Evolutionary conservation across 1,284 basidiomycete species (phyloP), one percentile per base, ranked within the genome.

Genomic region (Tilletia caries): DNA sequence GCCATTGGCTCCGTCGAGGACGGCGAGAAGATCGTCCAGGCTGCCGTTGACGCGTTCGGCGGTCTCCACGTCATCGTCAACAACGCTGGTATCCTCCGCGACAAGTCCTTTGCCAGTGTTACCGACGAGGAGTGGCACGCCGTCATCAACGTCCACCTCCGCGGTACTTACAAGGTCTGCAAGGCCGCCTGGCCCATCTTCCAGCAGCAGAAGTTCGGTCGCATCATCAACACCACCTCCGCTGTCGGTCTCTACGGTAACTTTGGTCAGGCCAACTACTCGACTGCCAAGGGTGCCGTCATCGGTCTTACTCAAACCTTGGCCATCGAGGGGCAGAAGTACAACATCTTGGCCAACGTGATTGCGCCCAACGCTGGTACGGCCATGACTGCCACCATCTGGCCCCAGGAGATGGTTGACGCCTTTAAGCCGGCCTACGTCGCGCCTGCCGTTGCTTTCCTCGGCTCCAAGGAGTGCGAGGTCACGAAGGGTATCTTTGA

Each of bases 161-260:
- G 85, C 67, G 87, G 87, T 46, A 88, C 87, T 20, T 88, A 86
- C 75, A 89, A 81, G 65, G 76, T 84, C 79, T 91, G 89, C 69
- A 93, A 96, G 83, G 95, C 95, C 15, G 92, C 93, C 44, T 99
- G 95, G 96, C 94, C 95, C 2, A 87, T 93, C 81, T 97, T 98
- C 88, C 90, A 92, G 84, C 91, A 95, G 86, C 96, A 98, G 83
- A 95, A 94, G 85, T 98, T 91, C 83, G 95, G 96, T 41, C 90
- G 96, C 70, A 95, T 99, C 80, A 88, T 98, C 70, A 96, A 92
- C 67, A 98, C 95, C 33, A 89, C 90, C 70, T 98, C 95, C 4
- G 90, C 91, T 82, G 93, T 95, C 68, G 95, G 95, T 73, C 90
- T 97, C 71, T 94, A 83, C 81, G 95, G 95, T 23, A 95, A 96